Evolutionary conservation across 1,284 basidiomycete genomes (phyloP), one percentile per base, ranked within the genome.

Genomic region (Somion occarium): DNA sequence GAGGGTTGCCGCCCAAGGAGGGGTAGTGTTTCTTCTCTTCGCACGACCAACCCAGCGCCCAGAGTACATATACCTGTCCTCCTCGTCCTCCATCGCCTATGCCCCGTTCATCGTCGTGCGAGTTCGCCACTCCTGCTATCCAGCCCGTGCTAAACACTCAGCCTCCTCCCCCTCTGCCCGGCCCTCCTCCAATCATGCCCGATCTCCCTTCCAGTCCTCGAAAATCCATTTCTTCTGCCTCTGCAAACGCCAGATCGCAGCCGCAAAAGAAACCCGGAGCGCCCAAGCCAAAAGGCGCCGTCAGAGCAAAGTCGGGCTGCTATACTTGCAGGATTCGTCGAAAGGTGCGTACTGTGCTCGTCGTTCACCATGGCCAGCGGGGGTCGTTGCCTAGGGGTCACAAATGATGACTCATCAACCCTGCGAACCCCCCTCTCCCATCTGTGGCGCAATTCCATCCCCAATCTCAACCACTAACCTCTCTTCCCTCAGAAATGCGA

Each of bases 311-410:
- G 76, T 85, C 84, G 55, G 88, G 88, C 60, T 91, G 88, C 66
- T 90, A 89, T 72, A 91, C 88, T 53, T 91, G 88, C 73, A 79
- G 88, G 62, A 88, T 91, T 48, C 79, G 88, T 60, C 74, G 88
- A 62, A 90, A 91, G 83, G 88, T 88, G 49, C 51, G 68, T 67
- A 44, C 13, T 53, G 34, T 37, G 52, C 38, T 12, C 44, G 48
- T 54, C 58, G 54, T 44, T 55, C 53, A 53, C 53, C 55, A 50
- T 59, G 55, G 42, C 5, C 23, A 22, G 42, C 9, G 9, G 11
- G 11, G 42, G 20, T 19, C 42, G 42, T 7, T 20, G 38, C 39
- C 18, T 7, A 22, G 42, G 5, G 42, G 5, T 13, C 3, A 23
- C 3, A 22, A 13, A 13, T 5, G 42, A 43, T 43, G 42, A 50